Percentiles rank a stretch among this genome's conserved stretches.
phyloP scores from a whole-genome alignment of 176 grass and related monocot genomes.

The Ampelocalamus luodianensis region DNA sequence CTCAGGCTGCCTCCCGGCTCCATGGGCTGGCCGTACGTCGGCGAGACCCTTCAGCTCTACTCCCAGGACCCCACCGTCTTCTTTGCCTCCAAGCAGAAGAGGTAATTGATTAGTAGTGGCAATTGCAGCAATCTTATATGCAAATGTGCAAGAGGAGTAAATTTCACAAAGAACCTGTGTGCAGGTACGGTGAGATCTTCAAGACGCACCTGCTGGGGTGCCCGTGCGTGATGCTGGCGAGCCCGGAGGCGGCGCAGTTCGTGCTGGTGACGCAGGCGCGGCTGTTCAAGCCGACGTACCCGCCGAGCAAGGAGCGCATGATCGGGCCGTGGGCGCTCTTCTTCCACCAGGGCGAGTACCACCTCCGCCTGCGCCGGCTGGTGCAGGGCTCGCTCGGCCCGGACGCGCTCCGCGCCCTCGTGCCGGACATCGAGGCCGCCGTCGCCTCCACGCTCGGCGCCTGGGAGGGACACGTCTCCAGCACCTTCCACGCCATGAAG shows the following conservation, averaged over 20 bases:
- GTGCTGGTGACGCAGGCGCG: constrained; percentile 65
- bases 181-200: constrained; percentile 69
- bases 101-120: neutral
- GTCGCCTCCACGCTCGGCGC: constrained; percentile 36
- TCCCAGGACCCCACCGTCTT: constrained; percentile 56
- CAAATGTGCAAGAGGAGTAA: neutral
- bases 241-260: constrained; percentile 61
- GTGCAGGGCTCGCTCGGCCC: constrained; percentile 55
- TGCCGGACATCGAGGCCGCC: constrained; percentile 55
- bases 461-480: constrained; percentile 46
- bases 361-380: constrained; percentile 52
- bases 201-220: constrained; percentile 65
- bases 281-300: constrained; percentile 74
- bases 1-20: constrained; percentile 58
- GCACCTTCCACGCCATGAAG: constrained; percentile 69
- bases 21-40: constrained; percentile 59
- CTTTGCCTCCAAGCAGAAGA: constrained; percentile 58
- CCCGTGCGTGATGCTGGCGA: constrained; percentile 73
- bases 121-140: neutral
- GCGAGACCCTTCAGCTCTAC: constrained; percentile 72
- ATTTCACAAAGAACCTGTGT: neutral
- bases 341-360: constrained; percentile 74
- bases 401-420: constrained; percentile 52
- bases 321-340: constrained; percentile 66
- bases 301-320: constrained; percentile 69